A percentile compares a stretch with the other conserved stretches of the same genome.
These are phyloP conservation scores for Eucalyptus cladocalyx DNA, from an alignment of 345 rosid species.

Conservation along the genomic window DNA sequence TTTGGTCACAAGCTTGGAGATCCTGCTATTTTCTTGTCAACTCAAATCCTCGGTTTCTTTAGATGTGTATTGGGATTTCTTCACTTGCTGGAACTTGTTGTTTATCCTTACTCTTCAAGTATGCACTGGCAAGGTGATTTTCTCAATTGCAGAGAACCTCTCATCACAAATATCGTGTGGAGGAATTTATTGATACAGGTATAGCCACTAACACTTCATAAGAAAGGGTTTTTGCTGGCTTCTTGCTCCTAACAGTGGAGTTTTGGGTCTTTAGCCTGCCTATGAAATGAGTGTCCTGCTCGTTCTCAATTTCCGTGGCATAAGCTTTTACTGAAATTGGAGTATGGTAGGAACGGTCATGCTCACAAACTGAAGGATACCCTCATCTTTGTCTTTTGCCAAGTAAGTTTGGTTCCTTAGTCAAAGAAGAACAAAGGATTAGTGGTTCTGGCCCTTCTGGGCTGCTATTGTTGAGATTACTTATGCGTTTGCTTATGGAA, in stretches of 20 bases:
- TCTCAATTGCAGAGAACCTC: slow-evolving; percentile 66
- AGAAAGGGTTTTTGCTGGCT: neutral
- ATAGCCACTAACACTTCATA: neutral
- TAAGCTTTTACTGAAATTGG: slow-evolving; percentile 36
- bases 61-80: neutral
- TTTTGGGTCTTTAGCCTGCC: slow-evolving; percentile 35
- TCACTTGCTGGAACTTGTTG: neutral
- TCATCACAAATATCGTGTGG: slow-evolving; percentile 94
- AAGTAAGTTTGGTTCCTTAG: slow-evolving; percentile 30
- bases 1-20: neutral
- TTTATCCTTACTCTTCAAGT: neutral
- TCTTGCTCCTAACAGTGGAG: neutral
- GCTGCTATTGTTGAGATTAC: neutral
- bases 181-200: slow-evolving; percentile 91
- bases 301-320: slow-evolving; percentile 61
- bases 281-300: slow-evolving; percentile 77
- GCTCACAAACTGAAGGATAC: slow-evolving; percentile 66
- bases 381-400: slow-evolving; percentile 79
- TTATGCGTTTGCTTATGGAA: neutral
- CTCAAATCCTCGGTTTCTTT: neutral
- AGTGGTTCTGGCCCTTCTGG: neutral
- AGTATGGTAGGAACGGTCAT: slow-evolving; percentile 5
- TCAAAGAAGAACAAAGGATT: neutral
- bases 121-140: neutral
- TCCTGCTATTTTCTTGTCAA: neutral